phyloP scores from a whole-genome alignment of 2,329 filamentous ascomycete genomes.

The Colletotrichum sp. region DNA sequence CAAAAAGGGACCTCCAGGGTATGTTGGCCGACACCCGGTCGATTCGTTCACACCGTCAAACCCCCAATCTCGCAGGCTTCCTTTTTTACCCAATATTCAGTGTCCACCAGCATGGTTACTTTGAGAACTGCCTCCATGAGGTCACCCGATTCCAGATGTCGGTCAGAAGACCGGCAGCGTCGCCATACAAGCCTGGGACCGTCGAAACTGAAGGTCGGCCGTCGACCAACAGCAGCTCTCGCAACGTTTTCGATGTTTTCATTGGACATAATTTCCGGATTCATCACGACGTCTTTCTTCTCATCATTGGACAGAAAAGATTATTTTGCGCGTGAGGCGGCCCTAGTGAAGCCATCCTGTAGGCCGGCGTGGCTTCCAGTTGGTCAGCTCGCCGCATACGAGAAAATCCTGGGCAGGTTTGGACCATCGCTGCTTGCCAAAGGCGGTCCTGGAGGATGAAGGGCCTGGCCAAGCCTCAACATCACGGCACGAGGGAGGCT shows the following conservation, averaged over 20 bases:
- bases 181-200: not conserved
- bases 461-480: not conserved
- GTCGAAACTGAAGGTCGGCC: not conserved
- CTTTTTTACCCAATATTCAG: not conserved
- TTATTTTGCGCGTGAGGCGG: slow-evolving; percentile 30
- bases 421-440: not conserved
- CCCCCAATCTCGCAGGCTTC: not conserved
- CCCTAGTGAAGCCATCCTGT: slow-evolving; percentile 43
- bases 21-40: not conserved
- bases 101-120: not conserved
- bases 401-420: slow-evolving; percentile 23
- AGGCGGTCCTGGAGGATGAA: not conserved
- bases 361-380: slow-evolving; percentile 47
- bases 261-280: slow-evolving; percentile 44
- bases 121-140: not conserved
- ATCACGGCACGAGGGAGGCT: not conserved
- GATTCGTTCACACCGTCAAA: not conserved
- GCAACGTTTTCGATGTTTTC: slow-evolving; percentile 25
- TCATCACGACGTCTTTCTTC: slow-evolving; percentile 30
- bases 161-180: not conserved
- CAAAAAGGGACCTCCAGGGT: not conserved
- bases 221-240: slow-evolving; percentile 34
- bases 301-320: slow-evolving; percentile 46
- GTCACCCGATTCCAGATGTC: not conserved
- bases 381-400: slow-evolving; percentile 38